A percentile compares a stretch with the other conserved stretches of the same genome.
These are phyloP conservation scores for Rhodomyrtus psidioides DNA, from an alignment of 441 rosid species.

Conservation along the genomic window DNA sequence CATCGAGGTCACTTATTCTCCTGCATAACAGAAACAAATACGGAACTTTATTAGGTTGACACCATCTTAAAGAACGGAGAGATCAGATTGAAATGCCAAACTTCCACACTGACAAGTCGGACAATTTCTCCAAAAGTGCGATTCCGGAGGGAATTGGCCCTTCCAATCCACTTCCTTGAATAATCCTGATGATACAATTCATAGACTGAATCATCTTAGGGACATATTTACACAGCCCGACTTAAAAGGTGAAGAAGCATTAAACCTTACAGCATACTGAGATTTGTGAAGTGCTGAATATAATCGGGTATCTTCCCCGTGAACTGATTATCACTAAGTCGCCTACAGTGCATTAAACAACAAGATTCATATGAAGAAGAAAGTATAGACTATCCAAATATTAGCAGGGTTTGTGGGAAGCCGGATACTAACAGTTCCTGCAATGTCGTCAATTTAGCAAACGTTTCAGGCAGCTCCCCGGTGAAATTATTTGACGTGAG, in stretches of 20 bases:
- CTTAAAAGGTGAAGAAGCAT: background rate
- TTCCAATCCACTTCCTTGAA: conserved; percentile 6
- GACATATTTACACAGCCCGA: background rate
- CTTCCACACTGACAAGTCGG: background rate
- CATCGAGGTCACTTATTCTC: conserved; percentile 6
- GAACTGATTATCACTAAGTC: background rate
- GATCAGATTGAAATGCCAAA: background rate
- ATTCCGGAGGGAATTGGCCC: conserved; percentile 1
- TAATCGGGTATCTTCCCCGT: background rate
- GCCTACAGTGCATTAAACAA: background rate
- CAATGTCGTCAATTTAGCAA: background rate
- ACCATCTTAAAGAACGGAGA: background rate
- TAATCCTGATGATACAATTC: background rate
- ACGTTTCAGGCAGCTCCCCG: background rate
- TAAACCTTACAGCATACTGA: background rate
- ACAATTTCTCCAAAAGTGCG: background rate
- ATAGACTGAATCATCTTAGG: background rate
- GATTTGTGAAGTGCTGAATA: background rate
- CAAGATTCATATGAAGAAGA: background rate
- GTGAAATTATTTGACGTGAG: conserved; percentile 1
- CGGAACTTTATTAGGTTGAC: background rate
- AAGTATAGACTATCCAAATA: background rate
- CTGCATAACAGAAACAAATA: background rate
- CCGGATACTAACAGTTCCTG: background rate
- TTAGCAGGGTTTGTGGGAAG: background rate